Conservation (phyloP, 441 rosid genomes). For the Adansonia madagascariensis region DNA sequence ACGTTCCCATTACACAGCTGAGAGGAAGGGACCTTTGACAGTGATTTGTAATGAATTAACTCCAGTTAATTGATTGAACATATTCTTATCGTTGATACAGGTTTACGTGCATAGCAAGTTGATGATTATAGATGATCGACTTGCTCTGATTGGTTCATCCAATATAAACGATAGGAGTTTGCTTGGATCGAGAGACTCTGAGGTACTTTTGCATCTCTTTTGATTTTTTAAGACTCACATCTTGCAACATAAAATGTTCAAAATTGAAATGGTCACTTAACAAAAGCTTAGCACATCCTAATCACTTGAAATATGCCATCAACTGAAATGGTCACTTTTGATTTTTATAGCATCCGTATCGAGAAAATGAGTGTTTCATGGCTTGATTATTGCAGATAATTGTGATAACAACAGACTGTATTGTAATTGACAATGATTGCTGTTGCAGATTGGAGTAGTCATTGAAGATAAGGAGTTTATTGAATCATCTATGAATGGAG, state of each 20-base stretch:
- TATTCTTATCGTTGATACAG: conserved; percentile 33
- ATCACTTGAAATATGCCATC: neutral
- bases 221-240: neutral
- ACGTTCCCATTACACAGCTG: neutral
- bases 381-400: neutral
- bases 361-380: neutral
- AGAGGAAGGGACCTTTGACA: neutral
- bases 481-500: conserved; percentile 63
- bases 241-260: neutral
- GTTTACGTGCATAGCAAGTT: conserved; percentile 75
- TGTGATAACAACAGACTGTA: neutral
- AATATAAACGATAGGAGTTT: conserved; percentile 75
- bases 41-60: neutral
- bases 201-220: conserved; percentile 43
- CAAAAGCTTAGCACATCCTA: neutral
- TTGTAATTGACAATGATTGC: conserved; percentile 15
- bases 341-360: too few relatives aligned
- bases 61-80: neutral
- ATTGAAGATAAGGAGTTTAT: conserved; percentile 69
- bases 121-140: conserved; percentile 66
- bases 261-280: neutral
- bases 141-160: conserved; percentile 66
- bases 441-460: conserved; percentile 62
- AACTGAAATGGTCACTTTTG: too few relatives aligned
- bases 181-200: conserved; percentile 79